Percentiles rank a stretch among this genome's conserved stretches.
These are phyloP conservation scores for Lentinus polychrous DNA, from an alignment of 1,284 basidiomycete genomes.

Conservation along the genomic window DNA sequence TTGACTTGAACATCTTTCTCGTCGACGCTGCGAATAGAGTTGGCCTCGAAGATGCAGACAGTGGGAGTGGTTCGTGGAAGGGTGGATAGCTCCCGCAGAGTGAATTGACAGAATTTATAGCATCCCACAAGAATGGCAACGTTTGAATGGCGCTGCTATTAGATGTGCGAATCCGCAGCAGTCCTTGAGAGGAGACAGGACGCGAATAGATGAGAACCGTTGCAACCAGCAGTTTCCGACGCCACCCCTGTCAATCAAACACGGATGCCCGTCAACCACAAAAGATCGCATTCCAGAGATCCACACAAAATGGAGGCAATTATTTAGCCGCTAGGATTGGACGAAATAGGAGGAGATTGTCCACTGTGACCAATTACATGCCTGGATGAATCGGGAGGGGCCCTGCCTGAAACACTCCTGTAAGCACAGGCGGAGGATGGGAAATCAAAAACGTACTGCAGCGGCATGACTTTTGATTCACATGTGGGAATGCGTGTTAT, in stretches of 20 bases:
- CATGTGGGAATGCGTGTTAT: too few species aligned
- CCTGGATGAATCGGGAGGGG: too few species aligned
- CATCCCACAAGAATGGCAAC: constrained; percentile 3
- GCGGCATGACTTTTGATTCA: too few species aligned
- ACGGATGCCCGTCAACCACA: constrained; percentile 1
- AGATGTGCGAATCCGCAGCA: constrained; percentile 6
- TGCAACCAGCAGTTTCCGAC: constrained; percentile 1
- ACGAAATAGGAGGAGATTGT: too few species aligned
- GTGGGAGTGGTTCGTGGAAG: not conserved
- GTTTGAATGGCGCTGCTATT: not conserved
- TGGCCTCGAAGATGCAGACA: not conserved
- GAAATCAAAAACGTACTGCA: not conserved
- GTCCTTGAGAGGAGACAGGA: not conserved
- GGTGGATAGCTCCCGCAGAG: not conserved
- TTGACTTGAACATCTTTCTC: constrained; percentile 19
- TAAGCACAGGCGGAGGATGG: not conserved
- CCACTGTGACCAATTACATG: not conserved
- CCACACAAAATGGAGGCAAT: not conserved
- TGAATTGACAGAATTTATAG: constrained; percentile 4
- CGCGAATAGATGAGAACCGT: not conserved
- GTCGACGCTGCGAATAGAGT: not conserved
- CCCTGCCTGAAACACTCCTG: too few species aligned
- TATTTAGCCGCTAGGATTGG: too few species aligned
- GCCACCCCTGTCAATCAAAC: constrained; percentile 5
- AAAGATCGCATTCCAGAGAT: not conserved